Evolutionary conservation across 1,139 yeast genomes (phyloP).

Genomic region (Kodamaea sp.): DNA sequence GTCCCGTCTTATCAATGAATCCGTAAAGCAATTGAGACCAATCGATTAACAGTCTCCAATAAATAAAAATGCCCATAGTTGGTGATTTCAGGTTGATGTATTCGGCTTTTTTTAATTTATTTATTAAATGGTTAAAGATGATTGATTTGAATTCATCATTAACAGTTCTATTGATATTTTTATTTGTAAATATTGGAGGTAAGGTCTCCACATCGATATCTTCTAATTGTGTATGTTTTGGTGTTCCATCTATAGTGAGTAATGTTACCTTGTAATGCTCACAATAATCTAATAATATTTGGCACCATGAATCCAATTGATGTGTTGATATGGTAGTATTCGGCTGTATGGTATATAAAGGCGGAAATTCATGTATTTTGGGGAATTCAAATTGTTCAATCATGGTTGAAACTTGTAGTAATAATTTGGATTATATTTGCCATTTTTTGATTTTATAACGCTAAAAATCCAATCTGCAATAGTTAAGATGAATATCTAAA

Average conservation of each 20-base stretch:
- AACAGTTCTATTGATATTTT: slow-evolving; percentile 48
- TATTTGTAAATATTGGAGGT: slow-evolving; percentile 47
- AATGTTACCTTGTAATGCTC: slow-evolving; percentile 48
- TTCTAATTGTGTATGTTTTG: slow-evolving; percentile 26
- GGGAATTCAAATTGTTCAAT: slow-evolving; percentile 46
- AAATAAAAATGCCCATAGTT: slow-evolving; percentile 49
- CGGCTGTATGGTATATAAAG: slow-evolving; percentile 86
- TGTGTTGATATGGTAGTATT: slow-evolving; percentile 74
- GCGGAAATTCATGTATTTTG: slow-evolving; percentile 81
- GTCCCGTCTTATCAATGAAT: slow-evolving; percentile 67
- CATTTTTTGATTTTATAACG: no score
- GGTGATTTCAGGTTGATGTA: slow-evolving; percentile 45
- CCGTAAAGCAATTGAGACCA: slow-evolving; percentile 62
- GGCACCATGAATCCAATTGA: slow-evolving; percentile 55
- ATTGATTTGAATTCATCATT: slow-evolving; percentile 52
- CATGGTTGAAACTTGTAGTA: no score
- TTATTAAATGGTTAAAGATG: slow-evolving; percentile 57
- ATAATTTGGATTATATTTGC: no score
- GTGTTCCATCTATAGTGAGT: slow-evolving; percentile 29
- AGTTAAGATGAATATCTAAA: no score
- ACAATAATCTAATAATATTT: slow-evolving; percentile 52
- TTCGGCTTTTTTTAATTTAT: slow-evolving; percentile 48
- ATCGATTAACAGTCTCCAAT: slow-evolving; percentile 70
- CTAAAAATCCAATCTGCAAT: no score
- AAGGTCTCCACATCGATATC: slow-evolving; percentile 17